Conservation (phyloP, 306 rosid genomes). For the Sesbania bispinosa region DNA sequence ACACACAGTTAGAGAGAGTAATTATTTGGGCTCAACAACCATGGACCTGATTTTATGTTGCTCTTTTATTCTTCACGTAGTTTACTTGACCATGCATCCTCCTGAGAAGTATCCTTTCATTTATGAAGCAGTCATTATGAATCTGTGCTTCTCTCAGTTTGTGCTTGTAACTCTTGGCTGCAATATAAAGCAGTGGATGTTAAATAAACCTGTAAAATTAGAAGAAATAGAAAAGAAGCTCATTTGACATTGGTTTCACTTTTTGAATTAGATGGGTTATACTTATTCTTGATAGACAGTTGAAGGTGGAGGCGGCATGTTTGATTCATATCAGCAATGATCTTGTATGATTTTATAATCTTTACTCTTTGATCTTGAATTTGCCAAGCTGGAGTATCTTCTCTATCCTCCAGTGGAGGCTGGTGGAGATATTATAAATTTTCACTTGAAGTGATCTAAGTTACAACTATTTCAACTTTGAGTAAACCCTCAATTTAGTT, state of each 20-base stretch:
- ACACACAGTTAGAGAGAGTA: conserved; percentile 26
- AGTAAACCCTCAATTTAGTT: too few relatives aligned
- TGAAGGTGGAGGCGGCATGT: conserved; percentile 13
- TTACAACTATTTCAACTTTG: too few relatives aligned
- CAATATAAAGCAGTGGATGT: conserved; percentile 70
- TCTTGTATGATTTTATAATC: conserved; percentile 5
- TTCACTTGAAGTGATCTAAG: too few relatives aligned
- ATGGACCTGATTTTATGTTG: conserved; percentile 25
- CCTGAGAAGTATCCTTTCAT: conserved; percentile 80
- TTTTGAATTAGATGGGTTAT: neutral
- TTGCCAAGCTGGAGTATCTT: too few relatives aligned
- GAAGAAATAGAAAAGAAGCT: conserved; percentile 55
- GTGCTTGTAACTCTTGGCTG: conserved; percentile 52
- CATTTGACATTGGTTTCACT: conserved; percentile 33
- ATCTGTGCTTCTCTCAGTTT: conserved; percentile 85
- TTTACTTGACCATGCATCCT: conserved; percentile 58
- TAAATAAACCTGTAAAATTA: conserved; percentile 40
- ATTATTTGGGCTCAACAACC: conserved; percentile 25
- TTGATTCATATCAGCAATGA: conserved; percentile 1
- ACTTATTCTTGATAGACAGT: neutral
- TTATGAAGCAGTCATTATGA: conserved; percentile 84
- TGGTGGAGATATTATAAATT: too few relatives aligned
- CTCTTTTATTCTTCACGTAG: conserved; percentile 65
- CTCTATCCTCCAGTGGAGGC: too few relatives aligned
- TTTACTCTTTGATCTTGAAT: neutral